A percentile compares a stretch with the other conserved stretches of the same genome.
phyloP scores from a whole-genome alignment of 805 yeast species.

The Wickerhamomyces bovis region DNA sequence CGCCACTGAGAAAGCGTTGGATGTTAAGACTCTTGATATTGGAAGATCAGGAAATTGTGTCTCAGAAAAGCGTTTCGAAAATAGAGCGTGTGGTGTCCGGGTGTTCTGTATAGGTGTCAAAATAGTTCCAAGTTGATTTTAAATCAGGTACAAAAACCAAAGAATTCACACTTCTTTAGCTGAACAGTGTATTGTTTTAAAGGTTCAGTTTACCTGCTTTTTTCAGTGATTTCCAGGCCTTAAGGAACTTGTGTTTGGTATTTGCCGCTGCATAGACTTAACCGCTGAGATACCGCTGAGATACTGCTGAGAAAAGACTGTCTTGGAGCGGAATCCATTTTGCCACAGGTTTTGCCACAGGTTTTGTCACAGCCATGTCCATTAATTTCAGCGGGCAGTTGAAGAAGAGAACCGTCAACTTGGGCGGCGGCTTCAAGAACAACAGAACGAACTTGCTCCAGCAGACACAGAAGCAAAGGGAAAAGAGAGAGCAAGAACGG shows the following conservation, averaged over 20 bases:
- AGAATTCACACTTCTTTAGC: neutral
- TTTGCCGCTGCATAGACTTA: neutral
- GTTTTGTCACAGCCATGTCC: slow-evolving; percentile 23
- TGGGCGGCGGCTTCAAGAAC: slow-evolving; percentile 39
- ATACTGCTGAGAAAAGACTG: no score
- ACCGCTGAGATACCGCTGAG: no score
- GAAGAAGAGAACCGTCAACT: slow-evolving; percentile 51
- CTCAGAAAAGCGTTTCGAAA: neutral
- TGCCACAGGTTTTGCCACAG: no score
- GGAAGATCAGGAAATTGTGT: neutral
- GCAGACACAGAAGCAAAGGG: slow-evolving; percentile 61
- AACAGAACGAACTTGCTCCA: slow-evolving; percentile 43
- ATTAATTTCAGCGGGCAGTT: slow-evolving; percentile 64
- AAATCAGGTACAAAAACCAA: neutral
- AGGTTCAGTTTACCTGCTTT: no score
- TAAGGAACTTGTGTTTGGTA: no score
- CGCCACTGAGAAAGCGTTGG: neutral
- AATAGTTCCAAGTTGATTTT: neutral
- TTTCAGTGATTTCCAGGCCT: neutral
- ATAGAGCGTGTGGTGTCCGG: neutral
- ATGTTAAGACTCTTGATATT: neutral
- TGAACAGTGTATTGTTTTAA: neutral
- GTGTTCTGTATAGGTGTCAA: neutral
- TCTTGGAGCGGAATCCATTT: no score
- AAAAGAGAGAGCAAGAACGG: slow-evolving; percentile 53